Percentiles rank a stretch among this genome's conserved stretches.
Evolutionary conservation across 805 yeast genomes (phyloP).

Genomic region (Schwanniomyces pseudopolymorphus): DNA sequence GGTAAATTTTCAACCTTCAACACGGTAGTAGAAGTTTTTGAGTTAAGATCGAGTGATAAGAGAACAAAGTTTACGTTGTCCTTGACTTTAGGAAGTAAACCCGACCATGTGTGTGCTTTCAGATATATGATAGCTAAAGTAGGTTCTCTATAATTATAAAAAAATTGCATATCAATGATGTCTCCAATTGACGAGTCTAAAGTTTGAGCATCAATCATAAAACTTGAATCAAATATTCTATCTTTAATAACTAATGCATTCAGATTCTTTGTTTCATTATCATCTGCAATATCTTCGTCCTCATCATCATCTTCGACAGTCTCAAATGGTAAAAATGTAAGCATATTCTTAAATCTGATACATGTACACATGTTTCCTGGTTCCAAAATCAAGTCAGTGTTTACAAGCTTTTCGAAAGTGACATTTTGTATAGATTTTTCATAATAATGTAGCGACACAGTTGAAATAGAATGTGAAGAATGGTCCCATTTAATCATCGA

Average conservation of each 20-base stretch:
- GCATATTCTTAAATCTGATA: constrained; percentile 61
- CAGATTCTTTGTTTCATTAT: constrained; percentile 11
- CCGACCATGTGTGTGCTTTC: constrained; percentile 70
- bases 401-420: constrained; percentile 42
- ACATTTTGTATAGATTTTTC: constrained; percentile 62
- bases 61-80: constrained; percentile 65
- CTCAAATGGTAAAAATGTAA: constrained; percentile 70
- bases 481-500: constrained; percentile 74
- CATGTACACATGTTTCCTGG: constrained; percentile 57
- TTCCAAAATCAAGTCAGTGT: constrained; percentile 55
- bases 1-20: constrained; percentile 66
- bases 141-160: constrained; percentile 77
- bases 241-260: constrained; percentile 3
- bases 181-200: constrained; percentile 59
- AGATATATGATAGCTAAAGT: constrained; percentile 71
- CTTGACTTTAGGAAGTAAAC: constrained; percentile 56
- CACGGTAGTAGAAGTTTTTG: constrained; percentile 63
- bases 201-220: constrained; percentile 54
- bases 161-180: constrained; percentile 69
- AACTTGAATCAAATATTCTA: constrained; percentile 48
- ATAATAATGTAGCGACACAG: constrained; percentile 83
- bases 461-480: constrained; percentile 51
- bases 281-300: constrained; percentile 19
- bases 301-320: constrained; percentile 37
- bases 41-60: constrained; percentile 62